Conservation (phyloP, 768 basidiomycete genomes). For the Tulasnella sp. region DNA sequence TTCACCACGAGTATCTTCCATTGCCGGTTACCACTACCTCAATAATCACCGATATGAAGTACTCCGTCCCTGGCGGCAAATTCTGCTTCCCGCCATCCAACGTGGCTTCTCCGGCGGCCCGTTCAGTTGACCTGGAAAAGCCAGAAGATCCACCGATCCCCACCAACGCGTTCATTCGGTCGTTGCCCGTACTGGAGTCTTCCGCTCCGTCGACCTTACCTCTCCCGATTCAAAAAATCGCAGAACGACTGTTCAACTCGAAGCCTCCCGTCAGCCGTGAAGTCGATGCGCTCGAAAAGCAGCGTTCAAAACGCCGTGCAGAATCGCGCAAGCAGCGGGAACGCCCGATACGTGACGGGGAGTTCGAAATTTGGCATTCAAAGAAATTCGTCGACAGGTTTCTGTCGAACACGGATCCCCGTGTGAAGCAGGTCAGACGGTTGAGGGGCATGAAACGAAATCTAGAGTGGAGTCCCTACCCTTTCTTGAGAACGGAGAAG, state of each 20-base stretch:
- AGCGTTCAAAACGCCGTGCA: not conserved
- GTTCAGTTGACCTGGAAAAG: not conserved
- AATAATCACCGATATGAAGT: constrained; percentile 58
- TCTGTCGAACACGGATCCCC: constrained; percentile 53
- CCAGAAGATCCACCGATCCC: not conserved
- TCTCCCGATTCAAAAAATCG: not conserved
- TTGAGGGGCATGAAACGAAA: constrained; percentile 64
- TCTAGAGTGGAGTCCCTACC: not conserved
- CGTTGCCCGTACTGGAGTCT: not conserved
- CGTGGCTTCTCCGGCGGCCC: not conserved
- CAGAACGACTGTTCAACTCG: not conserved
- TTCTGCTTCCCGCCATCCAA: constrained; percentile 31
- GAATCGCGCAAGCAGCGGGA: not conserved
- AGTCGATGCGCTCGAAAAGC: not conserved
- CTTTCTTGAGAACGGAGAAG: not conserved
- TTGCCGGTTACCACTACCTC: constrained; percentile 62
- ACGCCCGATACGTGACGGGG: not conserved
- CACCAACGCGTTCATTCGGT: not conserved
- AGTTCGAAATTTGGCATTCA: constrained; percentile 9
- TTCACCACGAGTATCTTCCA: constrained; percentile 44
- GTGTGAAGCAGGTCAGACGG: constrained; percentile 54
- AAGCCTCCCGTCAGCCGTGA: not conserved
- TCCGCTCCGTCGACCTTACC: not conserved
- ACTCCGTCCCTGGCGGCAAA: constrained; percentile 47
- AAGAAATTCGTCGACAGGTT: constrained; percentile 31